Percentiles rank a stretch among this genome's conserved stretches.
These are phyloP conservation scores for Zymoseptoria ardabiliae DNA, from an alignment of 2,329 filamentous ascomycete species.

Conservation along the genomic window DNA sequence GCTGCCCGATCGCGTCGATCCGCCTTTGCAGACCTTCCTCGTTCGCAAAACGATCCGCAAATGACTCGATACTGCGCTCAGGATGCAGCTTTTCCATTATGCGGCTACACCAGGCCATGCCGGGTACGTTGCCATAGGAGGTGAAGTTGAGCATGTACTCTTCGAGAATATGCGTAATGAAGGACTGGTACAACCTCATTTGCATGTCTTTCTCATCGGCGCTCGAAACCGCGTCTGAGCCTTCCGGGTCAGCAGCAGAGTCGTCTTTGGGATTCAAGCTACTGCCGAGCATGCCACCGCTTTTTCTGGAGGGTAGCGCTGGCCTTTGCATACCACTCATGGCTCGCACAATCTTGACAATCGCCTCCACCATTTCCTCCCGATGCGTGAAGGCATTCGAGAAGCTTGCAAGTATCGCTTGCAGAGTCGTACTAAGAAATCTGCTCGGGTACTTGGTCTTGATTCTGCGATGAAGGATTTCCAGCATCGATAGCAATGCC, in stretches of 20 bases:
- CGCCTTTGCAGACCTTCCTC: conserved; percentile 54
- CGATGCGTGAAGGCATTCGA: conserved; percentile 46
- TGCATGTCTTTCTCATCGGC: conserved; percentile 54
- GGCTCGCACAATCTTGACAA: conserved; percentile 63
- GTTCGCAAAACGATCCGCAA: conserved; percentile 57
- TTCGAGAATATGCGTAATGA: conserved; percentile 70
- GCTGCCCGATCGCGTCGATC: conserved; percentile 62
- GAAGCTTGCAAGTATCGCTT: conserved; percentile 63
- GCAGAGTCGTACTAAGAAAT: conserved; percentile 69
- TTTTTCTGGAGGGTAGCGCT: conserved; percentile 51
- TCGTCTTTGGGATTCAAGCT: conserved; percentile 18
- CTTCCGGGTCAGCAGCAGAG: conserved; percentile 51
- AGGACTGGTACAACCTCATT: conserved; percentile 61
- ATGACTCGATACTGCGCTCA: conserved; percentile 54
- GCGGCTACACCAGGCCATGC: conserved; percentile 46
- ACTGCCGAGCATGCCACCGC: conserved; percentile 34
- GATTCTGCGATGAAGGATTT: conserved; percentile 65
- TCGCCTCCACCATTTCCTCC: conserved; percentile 60
- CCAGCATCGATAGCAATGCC: conserved; percentile 62
- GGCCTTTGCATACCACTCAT: conserved; percentile 62
- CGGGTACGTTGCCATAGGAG: conserved; percentile 40
- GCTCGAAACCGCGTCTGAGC: conserved; percentile 36
- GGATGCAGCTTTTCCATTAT: conserved; percentile 64
- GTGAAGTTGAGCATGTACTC: conserved; percentile 56
- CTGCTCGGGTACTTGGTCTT: conserved; percentile 71